These are phyloP conservation scores for Stylosanthes scabra DNA, from an alignment of 331 rosid genomes.

Conservation along the genomic window DNA sequence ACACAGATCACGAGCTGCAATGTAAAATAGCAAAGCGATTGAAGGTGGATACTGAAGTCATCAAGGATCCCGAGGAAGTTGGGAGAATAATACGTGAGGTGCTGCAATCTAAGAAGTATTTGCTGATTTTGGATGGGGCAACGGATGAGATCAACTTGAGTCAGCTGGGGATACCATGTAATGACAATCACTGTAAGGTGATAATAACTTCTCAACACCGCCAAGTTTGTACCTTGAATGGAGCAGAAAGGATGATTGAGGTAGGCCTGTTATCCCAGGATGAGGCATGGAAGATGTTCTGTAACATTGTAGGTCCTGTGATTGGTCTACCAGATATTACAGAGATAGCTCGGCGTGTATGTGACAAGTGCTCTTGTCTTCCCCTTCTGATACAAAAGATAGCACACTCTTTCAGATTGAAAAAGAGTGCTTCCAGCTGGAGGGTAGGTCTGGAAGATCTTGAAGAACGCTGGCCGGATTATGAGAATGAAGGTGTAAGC, in stretches of 20 bases:
- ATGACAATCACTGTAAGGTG: constrained; percentile 37
- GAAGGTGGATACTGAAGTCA: constrained; percentile 23
- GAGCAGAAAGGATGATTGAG: constrained; percentile 17
- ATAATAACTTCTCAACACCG: constrained; percentile 36
- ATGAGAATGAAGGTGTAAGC: constrained; percentile 24
- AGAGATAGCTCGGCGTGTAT: constrained; percentile 33
- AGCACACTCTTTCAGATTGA: constrained; percentile 31
- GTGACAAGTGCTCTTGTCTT: constrained; percentile 39
- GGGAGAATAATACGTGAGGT: constrained; percentile 9
- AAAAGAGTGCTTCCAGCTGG: constrained; percentile 25
- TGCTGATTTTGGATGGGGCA: constrained; percentile 48
- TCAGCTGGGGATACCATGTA: constrained; percentile 33
- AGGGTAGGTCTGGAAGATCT: constrained; percentile 26
- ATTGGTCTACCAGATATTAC: constrained; percentile 25
- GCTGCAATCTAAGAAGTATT: constrained; percentile 27
- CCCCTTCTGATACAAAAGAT: constrained; percentile 36
- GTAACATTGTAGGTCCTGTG: not conserved
- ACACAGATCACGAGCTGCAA: constrained; percentile 18
- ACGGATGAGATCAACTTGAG: constrained; percentile 9
- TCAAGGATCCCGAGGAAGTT: not conserved
- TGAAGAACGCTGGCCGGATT: constrained; percentile 24
- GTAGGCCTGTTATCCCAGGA: constrained; percentile 15
- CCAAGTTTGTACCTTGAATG: not conserved
- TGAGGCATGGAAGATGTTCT: constrained; percentile 47
- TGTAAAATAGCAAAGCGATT: constrained; percentile 33